phyloP scores from a whole-genome alignment of 2,329 filamentous ascomycete genomes.

The Trichoderma breve region DNA sequence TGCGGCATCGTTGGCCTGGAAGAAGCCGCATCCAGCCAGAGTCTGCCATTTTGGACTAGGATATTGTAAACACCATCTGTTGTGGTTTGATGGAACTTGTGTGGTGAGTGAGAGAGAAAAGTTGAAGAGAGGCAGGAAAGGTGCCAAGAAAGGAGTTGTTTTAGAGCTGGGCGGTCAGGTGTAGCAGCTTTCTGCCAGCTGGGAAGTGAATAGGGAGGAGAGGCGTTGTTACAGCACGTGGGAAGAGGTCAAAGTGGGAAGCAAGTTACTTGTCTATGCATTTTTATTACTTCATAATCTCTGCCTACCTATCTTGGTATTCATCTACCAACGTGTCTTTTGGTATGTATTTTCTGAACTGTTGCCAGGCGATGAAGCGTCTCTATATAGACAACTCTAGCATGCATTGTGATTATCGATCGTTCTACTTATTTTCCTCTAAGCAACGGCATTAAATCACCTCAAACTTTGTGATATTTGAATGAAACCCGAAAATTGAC shows the following conservation, averaged over 20 bases:
- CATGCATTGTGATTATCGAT: background rate
- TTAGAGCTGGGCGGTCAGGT: background rate
- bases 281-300: background rate
- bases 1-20: conserved; percentile 27
- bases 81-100: background rate
- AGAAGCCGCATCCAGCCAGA: conserved; percentile 28
- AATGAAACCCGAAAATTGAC: accelerated
- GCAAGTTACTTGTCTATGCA: background rate
- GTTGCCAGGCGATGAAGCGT: background rate
- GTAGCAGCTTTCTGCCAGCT: background rate
- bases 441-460: background rate
- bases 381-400: background rate
- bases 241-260: background rate
- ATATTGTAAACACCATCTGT: too few species aligned
- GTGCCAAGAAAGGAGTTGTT: background rate
- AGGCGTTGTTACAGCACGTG: background rate
- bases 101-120: background rate
- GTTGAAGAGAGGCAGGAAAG: background rate
- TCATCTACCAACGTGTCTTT: background rate
- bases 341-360: background rate
- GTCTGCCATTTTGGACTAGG: conserved; percentile 24
- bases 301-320: background rate
- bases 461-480: too few species aligned
- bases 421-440: background rate
- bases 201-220: background rate